phyloP scores from a whole-genome alignment of 257 asterid species.

The Rauvolfia tetraphylla region DNA sequence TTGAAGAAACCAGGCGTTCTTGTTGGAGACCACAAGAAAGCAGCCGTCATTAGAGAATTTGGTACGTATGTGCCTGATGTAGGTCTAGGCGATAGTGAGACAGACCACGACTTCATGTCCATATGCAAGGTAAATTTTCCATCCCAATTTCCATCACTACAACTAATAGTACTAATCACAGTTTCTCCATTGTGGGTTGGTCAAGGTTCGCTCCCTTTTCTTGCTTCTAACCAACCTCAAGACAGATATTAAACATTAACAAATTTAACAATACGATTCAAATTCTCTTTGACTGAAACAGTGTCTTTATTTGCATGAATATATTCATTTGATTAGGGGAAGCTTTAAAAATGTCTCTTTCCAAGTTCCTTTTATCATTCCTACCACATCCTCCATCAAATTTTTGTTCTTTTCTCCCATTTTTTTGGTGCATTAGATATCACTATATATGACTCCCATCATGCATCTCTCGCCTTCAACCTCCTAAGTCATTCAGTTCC shows the following conservation, averaged over 20 bases:
- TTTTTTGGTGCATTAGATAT: neutral
- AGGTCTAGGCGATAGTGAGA: conserved; percentile 81
- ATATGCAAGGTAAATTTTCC: conserved; percentile 70
- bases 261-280: too few species aligned
- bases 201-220: too few species aligned
- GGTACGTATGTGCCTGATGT: conserved; percentile 63
- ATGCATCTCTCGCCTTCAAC: conserved; percentile 14
- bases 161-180: neutral
- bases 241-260: too few species aligned
- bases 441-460: neutral
- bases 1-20: conserved; percentile 75
- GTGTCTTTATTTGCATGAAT: neutral
- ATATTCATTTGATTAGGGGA: neutral
- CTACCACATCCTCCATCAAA: neutral
- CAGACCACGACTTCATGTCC: conserved; percentile 81
- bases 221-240: too few species aligned
- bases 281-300: neutral
- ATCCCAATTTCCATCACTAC: neutral
- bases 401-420: neutral
- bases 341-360: neutral
- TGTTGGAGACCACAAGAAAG: conserved; percentile 54
- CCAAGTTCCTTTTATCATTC: neutral
- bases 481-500: conserved; percentile 15
- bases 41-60: conserved; percentile 55
- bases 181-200: neutral